Evolutionary conservation across 306 rosid genomes (phyloP).

Genomic region (Cucurbita ficifolia): DNA sequence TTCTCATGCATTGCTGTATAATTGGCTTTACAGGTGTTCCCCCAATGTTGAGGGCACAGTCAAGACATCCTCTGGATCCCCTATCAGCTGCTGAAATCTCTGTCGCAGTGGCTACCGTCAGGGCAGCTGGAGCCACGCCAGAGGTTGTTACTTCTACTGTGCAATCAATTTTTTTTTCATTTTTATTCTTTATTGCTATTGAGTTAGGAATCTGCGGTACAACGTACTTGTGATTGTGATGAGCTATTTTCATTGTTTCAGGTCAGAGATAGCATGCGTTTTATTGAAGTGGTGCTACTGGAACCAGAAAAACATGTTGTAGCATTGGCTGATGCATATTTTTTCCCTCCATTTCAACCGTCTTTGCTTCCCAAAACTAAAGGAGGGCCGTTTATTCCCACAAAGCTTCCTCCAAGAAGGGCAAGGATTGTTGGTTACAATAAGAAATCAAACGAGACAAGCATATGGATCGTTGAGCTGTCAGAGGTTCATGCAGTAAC

Average conservation of each 20-base stretch:
- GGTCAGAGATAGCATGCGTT: constrained; percentile 90
- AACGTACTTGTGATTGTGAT: neutral
- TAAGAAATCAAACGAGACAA: constrained; percentile 63
- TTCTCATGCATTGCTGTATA: constrained; percentile 2
- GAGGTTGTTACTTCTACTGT: constrained; percentile 36
- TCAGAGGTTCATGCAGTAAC: constrained; percentile 90
- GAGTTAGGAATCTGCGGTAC: neutral
- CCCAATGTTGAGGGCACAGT: constrained; percentile 54
- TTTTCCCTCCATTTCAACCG: constrained; percentile 89
- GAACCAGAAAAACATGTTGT: constrained; percentile 85
- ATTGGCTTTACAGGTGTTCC: constrained; percentile 32
- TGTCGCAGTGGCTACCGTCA: constrained; percentile 78
- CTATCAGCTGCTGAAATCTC: constrained; percentile 74
- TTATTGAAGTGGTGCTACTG: constrained; percentile 59
- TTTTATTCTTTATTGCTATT: no score
- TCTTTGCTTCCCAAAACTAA: constrained; percentile 70
- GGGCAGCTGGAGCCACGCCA: constrained; percentile 91
- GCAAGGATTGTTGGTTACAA: constrained; percentile 79
- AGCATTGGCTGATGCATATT: constrained; percentile 86
- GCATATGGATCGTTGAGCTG: constrained; percentile 61
- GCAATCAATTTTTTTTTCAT: neutral
- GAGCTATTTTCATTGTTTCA: constrained; percentile 16
- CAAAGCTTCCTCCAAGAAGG: constrained; percentile 77
- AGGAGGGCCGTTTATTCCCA: constrained; percentile 71
- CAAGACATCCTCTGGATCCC: constrained; percentile 88